phyloP scores from a whole-genome alignment of 2,329 filamentous ascomycete species.

The Chrysosporium queenslandicum region DNA sequence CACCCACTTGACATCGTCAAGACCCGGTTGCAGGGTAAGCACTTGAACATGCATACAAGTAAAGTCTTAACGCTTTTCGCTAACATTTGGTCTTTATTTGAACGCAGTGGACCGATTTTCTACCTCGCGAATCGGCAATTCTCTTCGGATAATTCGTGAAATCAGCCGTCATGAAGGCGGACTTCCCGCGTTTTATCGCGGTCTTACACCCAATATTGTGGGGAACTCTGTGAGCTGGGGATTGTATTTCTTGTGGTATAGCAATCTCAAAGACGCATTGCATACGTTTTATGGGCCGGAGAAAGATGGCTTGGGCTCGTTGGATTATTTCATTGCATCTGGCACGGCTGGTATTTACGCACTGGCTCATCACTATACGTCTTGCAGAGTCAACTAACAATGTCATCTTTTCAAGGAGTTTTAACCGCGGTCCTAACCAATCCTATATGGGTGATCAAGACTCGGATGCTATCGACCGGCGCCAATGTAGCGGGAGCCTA shows the following conservation, averaged over 20 bases:
- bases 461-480: slow-evolving; percentile 85
- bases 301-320: slow-evolving; percentile 42
- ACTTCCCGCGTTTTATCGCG: slow-evolving; percentile 69
- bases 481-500: slow-evolving; percentile 67
- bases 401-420: slow-evolving; percentile 44
- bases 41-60: slow-evolving; percentile 25
- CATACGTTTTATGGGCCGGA: slow-evolving; percentile 30
- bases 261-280: slow-evolving; percentile 49
- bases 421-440: slow-evolving; percentile 78
- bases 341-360: slow-evolving; percentile 45
- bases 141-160: slow-evolving; percentile 43
- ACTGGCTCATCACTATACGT: not conserved
- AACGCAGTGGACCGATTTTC: slow-evolving; percentile 43
- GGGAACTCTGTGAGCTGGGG: slow-evolving; percentile 88
- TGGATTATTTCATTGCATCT: slow-evolving; percentile 73
- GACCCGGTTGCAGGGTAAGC: slow-evolving; percentile 78
- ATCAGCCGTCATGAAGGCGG: slow-evolving; percentile 48
- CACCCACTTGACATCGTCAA: slow-evolving; percentile 95
- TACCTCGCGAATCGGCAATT: slow-evolving; percentile 43
- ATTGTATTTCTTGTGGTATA: slow-evolving; percentile 75
- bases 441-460: slow-evolving; percentile 97
- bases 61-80: not conserved
- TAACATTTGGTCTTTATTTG: slow-evolving; percentile 23
- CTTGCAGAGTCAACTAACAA: not conserved
- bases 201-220: slow-evolving; percentile 77